phyloP scores from a whole-genome alignment of 495 filamentous ascomycete species.

The Sphaerosporella brunnea region DNA sequence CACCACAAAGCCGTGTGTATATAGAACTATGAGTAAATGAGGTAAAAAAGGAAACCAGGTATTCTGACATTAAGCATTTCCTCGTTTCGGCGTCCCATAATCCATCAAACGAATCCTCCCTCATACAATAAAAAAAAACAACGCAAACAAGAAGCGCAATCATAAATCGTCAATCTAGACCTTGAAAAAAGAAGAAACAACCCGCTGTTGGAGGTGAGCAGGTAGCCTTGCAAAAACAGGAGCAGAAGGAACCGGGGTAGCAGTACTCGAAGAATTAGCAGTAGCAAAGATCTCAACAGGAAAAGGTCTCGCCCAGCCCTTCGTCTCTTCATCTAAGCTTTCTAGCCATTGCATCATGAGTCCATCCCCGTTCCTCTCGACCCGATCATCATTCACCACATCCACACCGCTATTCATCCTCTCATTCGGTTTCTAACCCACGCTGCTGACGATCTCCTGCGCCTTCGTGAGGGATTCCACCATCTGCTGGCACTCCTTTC shows the following conservation, averaged over 20 bases:
- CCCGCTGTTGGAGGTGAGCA: too few species aligned
- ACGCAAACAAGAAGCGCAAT: background rate
- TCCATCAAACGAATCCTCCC: too few species aligned
- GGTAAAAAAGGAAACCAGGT: constrained; percentile 1
- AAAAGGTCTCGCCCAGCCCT: background rate
- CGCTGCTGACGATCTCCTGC: constrained; percentile 69
- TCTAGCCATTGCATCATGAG: too few species aligned
- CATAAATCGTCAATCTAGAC: constrained; percentile 2
- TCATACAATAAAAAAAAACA: background rate
- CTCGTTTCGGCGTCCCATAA: background rate
- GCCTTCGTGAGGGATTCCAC: constrained; percentile 78
- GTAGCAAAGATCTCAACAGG: background rate
- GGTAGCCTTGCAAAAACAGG: background rate
- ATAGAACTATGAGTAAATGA: constrained; percentile 15
- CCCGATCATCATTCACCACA: too few species aligned
- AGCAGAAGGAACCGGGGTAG: background rate
- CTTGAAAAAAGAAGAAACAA: background rate
- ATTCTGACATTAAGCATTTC: background rate
- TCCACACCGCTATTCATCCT: background rate
- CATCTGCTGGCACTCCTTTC: constrained; percentile 99
- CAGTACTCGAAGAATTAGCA: background rate
- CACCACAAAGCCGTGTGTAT: too few species aligned
- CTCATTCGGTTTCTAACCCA: constrained; percentile 14
- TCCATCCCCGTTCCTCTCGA: too few species aligned
- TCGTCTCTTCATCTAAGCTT: background rate